Percentiles rank a stretch among this genome's conserved stretches.
These are phyloP conservation scores for Houttuynia cordata DNA, from an alignment of 164 flowering plant genomes.

Conservation along the genomic window DNA sequence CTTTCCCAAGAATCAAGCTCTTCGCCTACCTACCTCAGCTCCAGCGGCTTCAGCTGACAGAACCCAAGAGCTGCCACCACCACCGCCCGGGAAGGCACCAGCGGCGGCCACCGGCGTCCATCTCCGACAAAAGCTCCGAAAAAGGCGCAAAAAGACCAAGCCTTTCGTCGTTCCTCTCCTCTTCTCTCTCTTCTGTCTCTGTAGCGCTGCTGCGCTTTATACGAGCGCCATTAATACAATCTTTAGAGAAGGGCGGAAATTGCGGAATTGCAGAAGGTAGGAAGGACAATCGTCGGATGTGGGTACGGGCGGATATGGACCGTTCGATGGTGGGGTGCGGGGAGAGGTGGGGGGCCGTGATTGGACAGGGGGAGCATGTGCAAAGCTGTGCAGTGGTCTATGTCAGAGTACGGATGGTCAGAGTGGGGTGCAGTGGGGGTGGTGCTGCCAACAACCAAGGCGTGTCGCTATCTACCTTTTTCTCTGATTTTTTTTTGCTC, in stretches of 20 bases:
- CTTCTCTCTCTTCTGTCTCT: too few relatives aligned
- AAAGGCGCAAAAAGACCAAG: not conserved
- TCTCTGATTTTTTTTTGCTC: not conserved
- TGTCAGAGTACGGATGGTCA: conserved; percentile 45
- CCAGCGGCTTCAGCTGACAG: too few relatives aligned
- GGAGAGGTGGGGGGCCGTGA: conserved; percentile 2
- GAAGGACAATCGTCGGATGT: conserved; percentile 18
- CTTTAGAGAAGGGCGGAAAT: conserved; percentile 7
- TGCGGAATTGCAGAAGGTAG: conserved; percentile 10
- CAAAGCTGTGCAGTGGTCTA: conserved; percentile 46
- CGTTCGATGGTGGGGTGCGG: conserved; percentile 7
- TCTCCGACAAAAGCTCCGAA: not conserved
- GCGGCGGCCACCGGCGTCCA: not conserved
- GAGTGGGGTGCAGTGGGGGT: not conserved
- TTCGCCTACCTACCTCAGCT: too few relatives aligned
- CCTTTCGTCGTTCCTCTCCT: conserved; percentile 3
- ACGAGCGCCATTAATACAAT: not conserved
- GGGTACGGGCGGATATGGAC: conserved; percentile 22
- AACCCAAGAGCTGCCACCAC: too few relatives aligned
- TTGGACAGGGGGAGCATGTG: conserved; percentile 47
- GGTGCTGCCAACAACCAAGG: not conserved
- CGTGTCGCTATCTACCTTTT: conserved; percentile 6
- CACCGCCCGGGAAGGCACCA: not conserved
- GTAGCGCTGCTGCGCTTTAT: too few relatives aligned
- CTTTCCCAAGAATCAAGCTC: not conserved